phyloP scores from a whole-genome alignment of 306 rosid genomes.

The Bauhinia variegata region DNA sequence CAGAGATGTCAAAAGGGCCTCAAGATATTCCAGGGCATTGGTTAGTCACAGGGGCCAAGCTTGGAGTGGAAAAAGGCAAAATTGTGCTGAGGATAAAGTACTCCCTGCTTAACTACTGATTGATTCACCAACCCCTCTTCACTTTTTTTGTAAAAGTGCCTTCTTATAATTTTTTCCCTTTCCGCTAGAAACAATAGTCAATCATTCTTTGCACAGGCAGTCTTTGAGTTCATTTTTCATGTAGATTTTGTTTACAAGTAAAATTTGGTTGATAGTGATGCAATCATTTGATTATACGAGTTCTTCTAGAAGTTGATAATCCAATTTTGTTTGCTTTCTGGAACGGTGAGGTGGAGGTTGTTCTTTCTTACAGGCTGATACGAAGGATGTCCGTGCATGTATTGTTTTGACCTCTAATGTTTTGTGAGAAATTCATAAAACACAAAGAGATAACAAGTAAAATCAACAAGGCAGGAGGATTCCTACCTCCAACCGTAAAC shows the following conservation, averaged over 20 bases:
- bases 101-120: conserved; percentile 89
- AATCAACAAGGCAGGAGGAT: too few relatives aligned
- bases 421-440: too few relatives aligned
- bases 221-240: conserved; percentile 52
- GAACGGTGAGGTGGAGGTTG: conserved; percentile 15
- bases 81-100: conserved; percentile 84
- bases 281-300: conserved; percentile 43
- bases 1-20: conserved; percentile 96
- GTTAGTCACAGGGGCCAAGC: conserved; percentile 99
- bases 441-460: too few relatives aligned
- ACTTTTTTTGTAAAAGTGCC: not conserved
- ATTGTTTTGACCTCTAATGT: too few relatives aligned
- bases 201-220: conserved; percentile 91
- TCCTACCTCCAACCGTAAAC: too few relatives aligned
- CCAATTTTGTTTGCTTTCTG: conserved; percentile 40
- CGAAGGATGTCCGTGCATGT: too few relatives aligned
- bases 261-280: conserved; percentile 42
- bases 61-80: conserved; percentile 95
- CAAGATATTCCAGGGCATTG: conserved; percentile 98
- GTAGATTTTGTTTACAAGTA: conserved; percentile 50
- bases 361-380: too few relatives aligned
- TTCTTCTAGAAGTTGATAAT: conserved; percentile 35
- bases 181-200: conserved; percentile 58
- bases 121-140: conserved; percentile 29
- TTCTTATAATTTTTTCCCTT: conserved; percentile 33